These are phyloP conservation scores for Claviceps purpurea DNA, from an alignment of 2,329 filamentous ascomycete genomes.

Conservation along the genomic window DNA sequence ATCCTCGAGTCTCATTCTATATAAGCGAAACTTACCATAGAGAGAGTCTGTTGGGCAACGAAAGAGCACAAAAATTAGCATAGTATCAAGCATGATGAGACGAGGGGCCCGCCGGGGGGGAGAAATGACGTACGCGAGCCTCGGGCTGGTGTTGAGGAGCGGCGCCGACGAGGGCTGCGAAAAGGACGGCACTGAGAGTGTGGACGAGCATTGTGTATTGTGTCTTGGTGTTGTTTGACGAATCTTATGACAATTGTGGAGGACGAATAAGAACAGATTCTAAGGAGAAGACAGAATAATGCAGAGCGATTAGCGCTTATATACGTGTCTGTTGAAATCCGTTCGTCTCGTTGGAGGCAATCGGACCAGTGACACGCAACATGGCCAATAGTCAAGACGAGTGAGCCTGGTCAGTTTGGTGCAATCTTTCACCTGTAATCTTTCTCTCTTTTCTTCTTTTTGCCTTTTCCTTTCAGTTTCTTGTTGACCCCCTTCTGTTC, in stretches of 20 bases:
- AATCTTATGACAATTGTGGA: not conserved
- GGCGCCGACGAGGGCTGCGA: not conserved
- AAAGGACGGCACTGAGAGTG: not conserved
- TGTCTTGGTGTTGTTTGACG: not conserved
- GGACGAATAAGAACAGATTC: no score
- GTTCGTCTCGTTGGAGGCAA: no score
- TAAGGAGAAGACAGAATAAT: no score
- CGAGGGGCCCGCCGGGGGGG: not conserved
- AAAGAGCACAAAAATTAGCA: not conserved
- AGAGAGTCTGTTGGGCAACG: not conserved
- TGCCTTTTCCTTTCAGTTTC: not conserved
- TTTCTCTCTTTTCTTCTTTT: not conserved
- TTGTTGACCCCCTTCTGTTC: not conserved
- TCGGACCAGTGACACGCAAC: no score
- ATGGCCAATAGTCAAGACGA: no score
- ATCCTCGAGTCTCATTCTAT: no score
- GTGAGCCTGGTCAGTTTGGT: no score
- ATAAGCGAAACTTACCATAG: not conserved
- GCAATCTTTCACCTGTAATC: not conserved
- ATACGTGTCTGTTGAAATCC: no score
- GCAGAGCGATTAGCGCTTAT: no score
- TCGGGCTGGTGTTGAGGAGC: not conserved
- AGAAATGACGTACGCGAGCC: not conserved
- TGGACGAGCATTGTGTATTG: not conserved
- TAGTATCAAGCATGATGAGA: not conserved